Percentiles rank a stretch among this genome's conserved stretches.
phyloP scores from a whole-genome alignment of 2,329 filamentous ascomycete species.

The Diaporthe ampelina region DNA sequence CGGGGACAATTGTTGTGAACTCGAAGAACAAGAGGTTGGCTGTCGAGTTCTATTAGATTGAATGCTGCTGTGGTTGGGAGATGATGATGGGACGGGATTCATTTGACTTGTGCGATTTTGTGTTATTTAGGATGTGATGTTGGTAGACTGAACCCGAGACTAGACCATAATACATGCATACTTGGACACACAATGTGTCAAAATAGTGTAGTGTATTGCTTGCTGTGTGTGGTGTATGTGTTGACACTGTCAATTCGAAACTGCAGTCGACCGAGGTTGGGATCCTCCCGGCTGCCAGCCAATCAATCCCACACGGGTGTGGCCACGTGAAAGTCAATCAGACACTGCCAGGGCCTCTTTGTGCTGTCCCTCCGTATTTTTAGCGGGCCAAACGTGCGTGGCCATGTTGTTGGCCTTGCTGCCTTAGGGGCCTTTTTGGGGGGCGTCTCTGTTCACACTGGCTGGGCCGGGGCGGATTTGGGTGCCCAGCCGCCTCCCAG shows the following conservation, averaged over 20 bases:
- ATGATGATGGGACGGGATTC: background rate
- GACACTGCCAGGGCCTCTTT: background rate
- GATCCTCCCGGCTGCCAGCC: slow-evolving; percentile 9
- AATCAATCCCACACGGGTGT: slow-evolving; percentile 14
- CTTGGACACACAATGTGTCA: too few species aligned
- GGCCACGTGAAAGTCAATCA: slow-evolving; percentile 19
- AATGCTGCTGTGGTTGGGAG: background rate
- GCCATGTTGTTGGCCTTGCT: slow-evolving; percentile 11
- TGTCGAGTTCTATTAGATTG: slow-evolving; percentile 31
- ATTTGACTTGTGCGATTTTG: background rate
- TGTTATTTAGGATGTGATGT: background rate
- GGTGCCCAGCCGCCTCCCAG: background rate
- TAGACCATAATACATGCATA: background rate
- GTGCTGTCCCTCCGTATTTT: slow-evolving; percentile 9
- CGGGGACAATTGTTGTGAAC: slow-evolving; percentile 31
- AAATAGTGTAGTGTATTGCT: background rate
- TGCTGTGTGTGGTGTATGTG: too few species aligned
- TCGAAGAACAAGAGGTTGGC: slow-evolving; percentile 33
- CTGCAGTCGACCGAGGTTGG: slow-evolving; percentile 3
- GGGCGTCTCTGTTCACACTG: background rate
- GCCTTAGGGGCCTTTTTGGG: background rate
- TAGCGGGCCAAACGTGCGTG: slow-evolving; percentile 10
- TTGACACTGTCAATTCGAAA: slow-evolving; percentile 21
- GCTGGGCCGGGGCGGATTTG: background rate
- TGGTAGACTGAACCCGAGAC: background rate